Percentiles rank a stretch among this genome's conserved stretches.
These are phyloP conservation scores for Gossypium schwendimanii DNA, from an alignment of 441 rosid genomes.

Conservation along the genomic window DNA sequence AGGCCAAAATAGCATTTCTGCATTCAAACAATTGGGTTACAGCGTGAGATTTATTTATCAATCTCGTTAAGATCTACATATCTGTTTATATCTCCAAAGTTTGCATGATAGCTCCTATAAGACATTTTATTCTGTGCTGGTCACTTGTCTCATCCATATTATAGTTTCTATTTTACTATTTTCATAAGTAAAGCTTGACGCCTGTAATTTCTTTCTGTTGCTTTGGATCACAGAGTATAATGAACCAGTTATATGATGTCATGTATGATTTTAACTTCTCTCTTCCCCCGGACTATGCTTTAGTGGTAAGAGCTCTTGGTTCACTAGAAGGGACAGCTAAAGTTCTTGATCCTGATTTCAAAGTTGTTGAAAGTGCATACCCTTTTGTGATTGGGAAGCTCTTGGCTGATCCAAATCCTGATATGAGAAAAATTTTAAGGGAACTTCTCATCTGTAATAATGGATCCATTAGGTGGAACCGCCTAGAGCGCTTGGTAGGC, in stretches of 20 bases:
- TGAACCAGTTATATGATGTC: slow-evolving; percentile 77
- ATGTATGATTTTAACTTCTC: slow-evolving; percentile 92
- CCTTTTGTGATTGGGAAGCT: slow-evolving; percentile 92
- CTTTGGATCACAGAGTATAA: slow-evolving; percentile 58
- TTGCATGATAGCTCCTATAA: neutral
- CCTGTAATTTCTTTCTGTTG: slow-evolving; percentile 6
- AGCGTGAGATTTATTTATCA: neutral
- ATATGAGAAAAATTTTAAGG: slow-evolving; percentile 89
- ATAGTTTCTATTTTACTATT: neutral
- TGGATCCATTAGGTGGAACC: slow-evolving; percentile 95
- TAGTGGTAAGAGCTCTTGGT: slow-evolving; percentile 91
- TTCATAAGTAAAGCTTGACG: neutral
- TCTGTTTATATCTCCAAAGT: neutral
- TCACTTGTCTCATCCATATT: neutral
- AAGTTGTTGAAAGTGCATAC: slow-evolving; percentile 86
- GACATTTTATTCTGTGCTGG: neutral
- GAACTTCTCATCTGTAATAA: slow-evolving; percentile 76
- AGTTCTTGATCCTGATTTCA: slow-evolving; percentile 84
- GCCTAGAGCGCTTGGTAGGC: slow-evolving; percentile 85
- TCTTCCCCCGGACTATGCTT: slow-evolving; percentile 95
- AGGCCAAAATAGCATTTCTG: neutral
- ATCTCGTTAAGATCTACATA: neutral
- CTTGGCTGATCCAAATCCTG: slow-evolving; percentile 87
- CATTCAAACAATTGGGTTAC: neutral
- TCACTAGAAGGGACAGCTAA: slow-evolving; percentile 98